Base-by-base conservation (phyloP, 495 filamentous ascomycete genomes). In the Gamarada debralockiae region DNA sequence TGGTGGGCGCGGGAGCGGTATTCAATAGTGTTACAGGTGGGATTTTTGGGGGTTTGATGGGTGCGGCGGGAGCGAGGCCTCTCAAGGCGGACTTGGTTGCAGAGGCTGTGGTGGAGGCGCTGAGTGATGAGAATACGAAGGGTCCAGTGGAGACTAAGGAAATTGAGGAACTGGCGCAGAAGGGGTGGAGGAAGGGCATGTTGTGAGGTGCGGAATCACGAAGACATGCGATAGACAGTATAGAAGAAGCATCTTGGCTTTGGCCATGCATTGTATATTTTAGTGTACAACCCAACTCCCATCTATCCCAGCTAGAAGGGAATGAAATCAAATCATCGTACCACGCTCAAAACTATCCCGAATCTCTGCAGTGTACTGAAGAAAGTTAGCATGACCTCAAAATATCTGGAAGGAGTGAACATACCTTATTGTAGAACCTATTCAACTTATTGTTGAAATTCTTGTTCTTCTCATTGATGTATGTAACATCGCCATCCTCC, bases 401-500 rank as follows among this genome's bases (percentile, higher is more conserved):
- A 45, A 15, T 1, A 2, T 13, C 10, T 6, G 10, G 13, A 46
- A 20, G 20, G 29, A 39, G 7, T 9, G 54, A 41, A 67, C 75
- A 48, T 73, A 85, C 82, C 79, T 96, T 96, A 73, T 97, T 92
- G 70, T 98, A 98, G 68, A 96, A 97, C 60, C 95, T 79, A 44
- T 83, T 75, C 70, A 98, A 70, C 72, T 97, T 97, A 73, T 93
- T 86, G 79, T 98, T 98, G 74, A 98, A 97, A 74, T 96, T 89
- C 76, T 95, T 95, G 76, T 95, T 95, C 86, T 97, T 97, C 70
- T 96, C 90, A 69, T 98, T 98, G 78, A 98, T 98, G 71, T 95
- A 97, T 9, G 95, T 97, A 53, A 97, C 89, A 66, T 98, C 93
- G 22, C 79, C 81, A 29, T 91, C 89, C 41, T 85, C 81, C 43